A percentile compares a stretch with the other conserved stretches of the same genome.
Evolutionary conservation across 2,329 filamentous ascomycete genomes (phyloP).

Genomic region (Diaporthe sp.): DNA sequence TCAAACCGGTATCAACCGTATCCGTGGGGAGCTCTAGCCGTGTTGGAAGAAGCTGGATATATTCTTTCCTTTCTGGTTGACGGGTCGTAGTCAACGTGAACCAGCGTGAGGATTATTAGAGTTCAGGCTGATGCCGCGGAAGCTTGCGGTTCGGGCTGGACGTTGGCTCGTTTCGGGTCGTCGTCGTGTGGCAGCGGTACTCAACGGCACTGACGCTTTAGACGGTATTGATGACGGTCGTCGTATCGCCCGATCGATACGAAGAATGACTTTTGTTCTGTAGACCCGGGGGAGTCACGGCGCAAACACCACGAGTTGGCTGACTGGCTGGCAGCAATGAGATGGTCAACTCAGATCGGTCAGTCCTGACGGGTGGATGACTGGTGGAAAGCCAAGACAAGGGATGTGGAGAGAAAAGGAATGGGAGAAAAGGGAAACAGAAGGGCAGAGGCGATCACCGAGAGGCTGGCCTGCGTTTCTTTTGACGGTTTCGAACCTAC

Average conservation of each 20-base stretch:
- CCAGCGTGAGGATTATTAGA: background rate
- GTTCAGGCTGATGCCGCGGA: background rate
- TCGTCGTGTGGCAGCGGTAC: background rate
- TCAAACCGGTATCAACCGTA: constrained; percentile 25
- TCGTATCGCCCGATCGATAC: background rate
- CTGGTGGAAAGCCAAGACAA: constrained; percentile 16
- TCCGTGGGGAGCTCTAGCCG: constrained; percentile 2
- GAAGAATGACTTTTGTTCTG: background rate
- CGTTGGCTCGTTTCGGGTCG: background rate
- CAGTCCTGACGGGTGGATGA: constrained; percentile 15
- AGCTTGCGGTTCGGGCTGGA: background rate
- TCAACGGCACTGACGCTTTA: background rate
- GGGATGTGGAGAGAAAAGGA: constrained; percentile 15
- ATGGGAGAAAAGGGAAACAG: constrained; percentile 3
- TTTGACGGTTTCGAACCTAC: background rate
- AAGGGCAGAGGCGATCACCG: constrained; percentile 25
- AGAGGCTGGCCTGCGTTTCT: constrained; percentile 15
- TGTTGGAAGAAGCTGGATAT: background rate
- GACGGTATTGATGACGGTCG: background rate
- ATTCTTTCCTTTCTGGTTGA: background rate
- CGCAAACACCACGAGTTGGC: background rate
- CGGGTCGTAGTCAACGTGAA: background rate
- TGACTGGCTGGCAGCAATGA: background rate
- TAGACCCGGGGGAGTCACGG: background rate
- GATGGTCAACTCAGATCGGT: background rate